These are phyloP conservation scores for Leishmania gerbilli DNA, from an alignment of 208 protist genomes.

Conservation along the genomic window DNA sequence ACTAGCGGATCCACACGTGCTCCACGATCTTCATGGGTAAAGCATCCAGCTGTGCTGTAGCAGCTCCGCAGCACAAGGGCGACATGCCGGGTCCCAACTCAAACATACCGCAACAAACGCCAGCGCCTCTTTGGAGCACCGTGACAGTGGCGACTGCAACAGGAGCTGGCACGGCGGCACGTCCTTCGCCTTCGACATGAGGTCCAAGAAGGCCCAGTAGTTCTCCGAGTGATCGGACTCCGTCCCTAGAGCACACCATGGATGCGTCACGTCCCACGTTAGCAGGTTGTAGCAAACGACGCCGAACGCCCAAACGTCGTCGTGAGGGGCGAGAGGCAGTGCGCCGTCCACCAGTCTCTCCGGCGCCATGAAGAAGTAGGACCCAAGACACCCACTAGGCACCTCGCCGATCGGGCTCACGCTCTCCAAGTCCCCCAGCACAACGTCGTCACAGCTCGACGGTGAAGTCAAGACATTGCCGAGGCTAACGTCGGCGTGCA, in stretches of 20 bases:
- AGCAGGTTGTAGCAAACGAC: slow-evolving; percentile 49
- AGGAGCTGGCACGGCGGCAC: background rate
- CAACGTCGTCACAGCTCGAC: background rate
- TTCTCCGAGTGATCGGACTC: background rate
- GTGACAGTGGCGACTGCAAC: slow-evolving; percentile 6
- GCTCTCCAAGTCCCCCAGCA: slow-evolving; percentile 35
- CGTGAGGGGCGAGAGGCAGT: slow-evolving; percentile 4
- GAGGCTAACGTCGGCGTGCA: slow-evolving; percentile 68
- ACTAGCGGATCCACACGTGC: background rate
- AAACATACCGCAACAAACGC: slow-evolving; percentile 39
- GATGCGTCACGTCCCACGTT: slow-evolving; percentile 29
- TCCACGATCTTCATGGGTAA: background rate
- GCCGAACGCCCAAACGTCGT: slow-evolving; percentile 68
- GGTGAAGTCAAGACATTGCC: slow-evolving; percentile 46
- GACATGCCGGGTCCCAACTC: slow-evolving; percentile 32
- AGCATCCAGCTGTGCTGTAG: slow-evolving; percentile 32
- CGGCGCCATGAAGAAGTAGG: slow-evolving; percentile 40
- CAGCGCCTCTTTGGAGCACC: slow-evolving; percentile 14
- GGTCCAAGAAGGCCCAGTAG: slow-evolving; percentile 21
- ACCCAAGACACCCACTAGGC: slow-evolving; percentile 10
- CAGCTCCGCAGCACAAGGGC: slow-evolving; percentile 37
- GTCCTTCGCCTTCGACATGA: slow-evolving; percentile 4
- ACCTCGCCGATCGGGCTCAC: slow-evolving; percentile 13
- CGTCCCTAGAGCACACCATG: slow-evolving; percentile 8
- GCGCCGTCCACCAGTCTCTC: slow-evolving; percentile 29